Percentiles rank a stretch among this genome's conserved stretches.
Conservation (phyloP, 768 basidiomycete species). For the Boletus subparvulus region DNA sequence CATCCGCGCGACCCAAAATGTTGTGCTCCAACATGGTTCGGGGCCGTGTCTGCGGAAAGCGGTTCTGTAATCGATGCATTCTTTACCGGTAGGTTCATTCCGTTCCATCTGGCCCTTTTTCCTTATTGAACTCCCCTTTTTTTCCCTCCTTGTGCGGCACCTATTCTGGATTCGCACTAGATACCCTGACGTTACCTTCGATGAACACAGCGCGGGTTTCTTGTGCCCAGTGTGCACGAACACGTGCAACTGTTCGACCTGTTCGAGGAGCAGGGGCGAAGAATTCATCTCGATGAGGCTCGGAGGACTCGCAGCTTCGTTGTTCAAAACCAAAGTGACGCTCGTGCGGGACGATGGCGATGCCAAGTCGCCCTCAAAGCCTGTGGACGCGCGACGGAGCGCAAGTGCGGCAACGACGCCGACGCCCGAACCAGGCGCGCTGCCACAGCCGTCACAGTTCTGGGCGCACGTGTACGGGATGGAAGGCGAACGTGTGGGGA, state of each 20-base stretch:
- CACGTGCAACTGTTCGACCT: constrained; percentile 50
- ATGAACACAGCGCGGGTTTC: constrained; percentile 30
- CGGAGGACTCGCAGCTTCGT: constrained; percentile 21
- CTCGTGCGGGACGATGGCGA: constrained; percentile 20
- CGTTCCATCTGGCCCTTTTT: not conserved
- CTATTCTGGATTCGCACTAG: constrained; percentile 18
- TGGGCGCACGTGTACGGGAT: constrained; percentile 37
- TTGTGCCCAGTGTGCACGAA: constrained; percentile 46
- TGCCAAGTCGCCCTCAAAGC: not conserved
- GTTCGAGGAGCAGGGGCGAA: constrained; percentile 47
- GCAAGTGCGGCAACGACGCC: not conserved
- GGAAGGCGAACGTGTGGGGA: constrained; percentile 28
- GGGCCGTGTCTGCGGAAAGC: constrained; percentile 29
- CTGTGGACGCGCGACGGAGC: not conserved
- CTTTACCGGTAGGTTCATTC: constrained; percentile 28
- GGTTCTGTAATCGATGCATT: constrained; percentile 38
- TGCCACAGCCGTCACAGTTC: constrained; percentile 15
- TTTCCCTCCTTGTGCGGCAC: not conserved
- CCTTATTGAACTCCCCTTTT: not conserved
- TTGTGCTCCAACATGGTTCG: constrained; percentile 26
- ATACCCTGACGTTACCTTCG: constrained; percentile 41
- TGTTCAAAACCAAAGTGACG: constrained; percentile 24
- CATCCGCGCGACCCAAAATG: constrained; percentile 34
- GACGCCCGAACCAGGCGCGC: not conserved
- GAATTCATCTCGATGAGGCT: constrained; percentile 38